A percentile compares a stretch with the other conserved stretches of the same genome.
phyloP scores from a whole-genome alignment of 1,284 basidiomycete species.

The Paramarasmius palmivorus region DNA sequence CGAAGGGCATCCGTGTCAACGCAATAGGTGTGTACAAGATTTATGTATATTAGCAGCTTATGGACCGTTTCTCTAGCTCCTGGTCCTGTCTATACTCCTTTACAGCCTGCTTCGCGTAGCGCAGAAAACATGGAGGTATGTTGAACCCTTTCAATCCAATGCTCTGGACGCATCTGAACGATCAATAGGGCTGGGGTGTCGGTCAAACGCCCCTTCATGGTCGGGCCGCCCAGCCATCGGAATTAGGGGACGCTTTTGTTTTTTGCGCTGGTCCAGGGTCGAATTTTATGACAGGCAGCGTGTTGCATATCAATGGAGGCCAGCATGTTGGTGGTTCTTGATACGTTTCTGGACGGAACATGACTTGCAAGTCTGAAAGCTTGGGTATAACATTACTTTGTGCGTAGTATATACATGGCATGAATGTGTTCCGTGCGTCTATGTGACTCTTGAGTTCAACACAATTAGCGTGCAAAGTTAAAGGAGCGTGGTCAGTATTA shows the following conservation, averaged over 20 bases:
- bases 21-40: slow-evolving; percentile 27
- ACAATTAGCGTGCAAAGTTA: too few relatives aligned
- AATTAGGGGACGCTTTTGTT: slow-evolving; percentile 53
- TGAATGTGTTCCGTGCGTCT: too few relatives aligned
- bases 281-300: slow-evolving; percentile 36
- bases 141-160: slow-evolving; percentile 39
- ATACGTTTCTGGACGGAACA: too few relatives aligned
- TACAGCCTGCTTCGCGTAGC: slow-evolving; percentile 19
- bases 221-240: slow-evolving; percentile 55
- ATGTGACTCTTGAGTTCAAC: too few relatives aligned
- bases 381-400: neutral
- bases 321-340: slow-evolving; percentile 2
- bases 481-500: too few relatives aligned
- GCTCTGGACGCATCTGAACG: slow-evolving; percentile 47
- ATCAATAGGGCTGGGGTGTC: slow-evolving; percentile 41
- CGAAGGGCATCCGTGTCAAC: slow-evolving; percentile 60
- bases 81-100: slow-evolving; percentile 53
- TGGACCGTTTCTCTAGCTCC: slow-evolving; percentile 31
- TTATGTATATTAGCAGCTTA: neutral
- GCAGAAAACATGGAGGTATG: neutral
- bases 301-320: slow-evolving; percentile 33
- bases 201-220: slow-evolving; percentile 45
- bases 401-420: too few relatives aligned
- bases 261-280: slow-evolving; percentile 43
- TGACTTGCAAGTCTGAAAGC: too few relatives aligned